These are phyloP conservation scores for Raffaelea ambrosiae DNA, from an alignment of 2,329 filamentous ascomycete genomes.

Conservation along the genomic window DNA sequence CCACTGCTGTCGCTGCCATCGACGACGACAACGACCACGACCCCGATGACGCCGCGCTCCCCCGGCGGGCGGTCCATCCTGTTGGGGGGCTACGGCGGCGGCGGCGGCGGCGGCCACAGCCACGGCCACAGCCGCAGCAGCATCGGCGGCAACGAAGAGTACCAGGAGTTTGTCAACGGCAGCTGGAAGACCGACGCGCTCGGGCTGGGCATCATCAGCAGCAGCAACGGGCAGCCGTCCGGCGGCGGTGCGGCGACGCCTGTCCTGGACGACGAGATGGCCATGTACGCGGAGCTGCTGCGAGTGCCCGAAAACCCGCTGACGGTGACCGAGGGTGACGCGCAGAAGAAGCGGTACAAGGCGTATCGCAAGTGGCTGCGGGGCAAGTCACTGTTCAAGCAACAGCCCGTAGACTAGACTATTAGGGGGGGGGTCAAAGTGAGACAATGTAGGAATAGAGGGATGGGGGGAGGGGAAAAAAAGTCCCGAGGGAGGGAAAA, in stretches of 20 bases:
- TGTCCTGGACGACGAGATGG: constrained; percentile 60
- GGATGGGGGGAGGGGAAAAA: too few relatives aligned
- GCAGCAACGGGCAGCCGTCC: not conserved
- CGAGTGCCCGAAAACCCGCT: constrained; percentile 72
- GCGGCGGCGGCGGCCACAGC: too few relatives aligned
- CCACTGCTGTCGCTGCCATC: not conserved
- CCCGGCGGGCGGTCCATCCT: constrained; percentile 53
- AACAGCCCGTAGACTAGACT: constrained; percentile 50
- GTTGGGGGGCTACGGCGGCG: constrained; percentile 44
- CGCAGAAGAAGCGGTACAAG: constrained; percentile 90
- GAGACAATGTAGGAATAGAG: not conserved
- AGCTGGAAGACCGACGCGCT: constrained; percentile 53
- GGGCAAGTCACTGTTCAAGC: constrained; percentile 94
- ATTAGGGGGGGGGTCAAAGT: constrained; percentile 19
- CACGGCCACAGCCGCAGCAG: too few relatives aligned
- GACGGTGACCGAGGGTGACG: constrained; percentile 80
- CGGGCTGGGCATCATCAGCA: constrained; percentile 29
- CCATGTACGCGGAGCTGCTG: constrained; percentile 69
- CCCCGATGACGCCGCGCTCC: constrained; percentile 46
- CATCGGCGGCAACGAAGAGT: constrained; percentile 56
- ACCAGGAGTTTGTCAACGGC: constrained; percentile 71
- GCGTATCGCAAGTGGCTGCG: constrained; percentile 91
- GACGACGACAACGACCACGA: not conserved
- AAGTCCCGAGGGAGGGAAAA: too few relatives aligned
- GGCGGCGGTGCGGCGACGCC: constrained; percentile 13